Percentiles rank a stretch among this genome's conserved stretches.
Evolutionary conservation across 1,139 yeast genomes (phyloP).

Genomic region (Hyphopichia fennica): DNA sequence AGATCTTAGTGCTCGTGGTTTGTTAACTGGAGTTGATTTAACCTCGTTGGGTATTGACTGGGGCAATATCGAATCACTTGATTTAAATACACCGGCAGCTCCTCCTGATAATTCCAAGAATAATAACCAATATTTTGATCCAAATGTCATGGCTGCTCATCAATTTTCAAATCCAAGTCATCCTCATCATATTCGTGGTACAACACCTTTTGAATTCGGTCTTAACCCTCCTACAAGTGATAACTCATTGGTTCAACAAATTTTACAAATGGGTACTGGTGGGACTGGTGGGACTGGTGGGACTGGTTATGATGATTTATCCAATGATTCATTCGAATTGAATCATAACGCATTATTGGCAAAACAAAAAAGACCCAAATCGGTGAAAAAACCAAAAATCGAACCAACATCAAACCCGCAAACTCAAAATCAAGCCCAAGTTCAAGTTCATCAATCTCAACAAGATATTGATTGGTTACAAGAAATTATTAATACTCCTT

Average conservation of each 20-base stretch:
- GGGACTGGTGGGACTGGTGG: conserved; percentile 17
- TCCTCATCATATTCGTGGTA: conserved; percentile 37
- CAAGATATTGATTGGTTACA: conserved; percentile 55
- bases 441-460: not conserved
- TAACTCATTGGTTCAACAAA: conserved; percentile 21
- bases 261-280: conserved; percentile 20
- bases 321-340: conserved; percentile 3
- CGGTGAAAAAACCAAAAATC: not conserved
- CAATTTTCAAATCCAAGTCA: conserved; percentile 36
- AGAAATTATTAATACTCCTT: conserved; percentile 64
- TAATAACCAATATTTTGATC: conserved; percentile 7
- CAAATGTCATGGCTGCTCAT: conserved; percentile 19
- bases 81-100: conserved; percentile 13
- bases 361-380: conserved; percentile 1
- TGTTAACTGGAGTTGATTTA: conserved; percentile 26
- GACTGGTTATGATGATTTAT: conserved; percentile 20
- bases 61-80: conserved; percentile 33
- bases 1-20: conserved; percentile 17
- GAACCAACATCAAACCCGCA: not conserved
- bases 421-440: not conserved
- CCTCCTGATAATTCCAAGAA: conserved; percentile 10
- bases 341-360: conserved; percentile 1
- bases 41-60: conserved; percentile 32
- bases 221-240: conserved; percentile 23
- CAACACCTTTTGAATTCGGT: conserved; percentile 40